Conservation (phyloP, 345 rosid genomes). For the Salix dunnii region DNA sequence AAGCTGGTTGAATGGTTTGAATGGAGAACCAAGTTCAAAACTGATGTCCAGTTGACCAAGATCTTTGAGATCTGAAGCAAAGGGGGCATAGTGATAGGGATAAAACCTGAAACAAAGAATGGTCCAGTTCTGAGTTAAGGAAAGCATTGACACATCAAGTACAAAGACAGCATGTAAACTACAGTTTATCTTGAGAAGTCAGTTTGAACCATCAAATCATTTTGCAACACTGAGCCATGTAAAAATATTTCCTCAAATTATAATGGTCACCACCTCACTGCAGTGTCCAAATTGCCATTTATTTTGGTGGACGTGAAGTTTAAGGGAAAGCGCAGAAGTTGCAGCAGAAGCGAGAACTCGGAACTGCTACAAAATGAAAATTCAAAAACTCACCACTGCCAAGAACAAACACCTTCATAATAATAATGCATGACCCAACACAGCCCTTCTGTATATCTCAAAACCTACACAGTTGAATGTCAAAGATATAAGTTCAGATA, state of each 20-base stretch:
- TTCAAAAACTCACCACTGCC: conserved; percentile 74
- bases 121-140: neutral
- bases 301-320: neutral
- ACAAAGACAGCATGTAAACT: neutral
- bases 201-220: neutral
- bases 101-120: conserved; percentile 62
- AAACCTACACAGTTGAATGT: conserved; percentile 44
- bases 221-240: neutral
- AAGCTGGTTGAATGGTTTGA: conserved; percentile 91
- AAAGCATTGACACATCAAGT: neutral
- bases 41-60: conserved; percentile 63
- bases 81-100: conserved; percentile 97
- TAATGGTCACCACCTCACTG: neutral
- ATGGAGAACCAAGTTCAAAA: conserved; percentile 74
- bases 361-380: neutral
- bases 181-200: neutral
- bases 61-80: conserved; percentile 90
- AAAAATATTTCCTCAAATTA: neutral
- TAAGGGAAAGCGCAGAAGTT: neutral
- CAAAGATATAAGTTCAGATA: conserved; percentile 11
- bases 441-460: conserved; percentile 83
- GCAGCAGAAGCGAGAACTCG: neutral
- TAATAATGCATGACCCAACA: conserved; percentile 98
- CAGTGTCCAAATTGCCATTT: neutral
- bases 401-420: conserved; percentile 94